phyloP scores from a whole-genome alignment of 2,329 filamentous ascomycete species.

The Epichloe festucae region DNA sequence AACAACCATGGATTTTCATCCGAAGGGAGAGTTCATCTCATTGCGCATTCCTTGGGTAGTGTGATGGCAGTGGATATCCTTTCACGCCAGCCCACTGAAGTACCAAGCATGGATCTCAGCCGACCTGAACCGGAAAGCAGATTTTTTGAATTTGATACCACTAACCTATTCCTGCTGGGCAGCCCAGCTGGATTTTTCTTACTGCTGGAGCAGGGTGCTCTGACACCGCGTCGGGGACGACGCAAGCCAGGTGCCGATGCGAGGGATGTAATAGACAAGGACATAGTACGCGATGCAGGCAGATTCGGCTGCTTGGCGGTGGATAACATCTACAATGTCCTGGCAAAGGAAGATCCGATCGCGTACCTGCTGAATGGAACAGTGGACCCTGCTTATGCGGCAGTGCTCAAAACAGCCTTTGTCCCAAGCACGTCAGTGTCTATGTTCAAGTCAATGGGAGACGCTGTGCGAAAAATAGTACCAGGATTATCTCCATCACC shows the following conservation, averaged over 20 bases:
- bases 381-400: conserved; percentile 68
- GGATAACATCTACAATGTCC: conserved; percentile 92
- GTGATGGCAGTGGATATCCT: conserved; percentile 90
- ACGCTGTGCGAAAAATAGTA: conserved; percentile 48
- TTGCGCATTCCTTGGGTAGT: conserved; percentile 87
- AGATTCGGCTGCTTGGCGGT: conserved; percentile 83
- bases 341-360: conserved; percentile 60
- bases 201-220: conserved; percentile 58
- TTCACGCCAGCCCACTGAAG: conserved; percentile 69
- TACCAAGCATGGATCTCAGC: conserved; percentile 38
- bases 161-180: conserved; percentile 76
- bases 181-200: conserved; percentile 91
- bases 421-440: conserved; percentile 61
- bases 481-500: conserved; percentile 32
- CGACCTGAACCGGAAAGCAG: conserved; percentile 31
- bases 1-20: conserved; percentile 83
- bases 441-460: conserved; percentile 51
- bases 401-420: conserved; percentile 61
- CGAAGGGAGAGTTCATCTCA: conserved; percentile 74
- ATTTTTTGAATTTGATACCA: conserved; percentile 84
- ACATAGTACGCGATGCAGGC: conserved; percentile 65
- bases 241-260: conserved; percentile 62
- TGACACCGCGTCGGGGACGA: conserved; percentile 65
- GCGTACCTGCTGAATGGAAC: conserved; percentile 87
- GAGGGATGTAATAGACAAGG: conserved; percentile 40